Conservation (phyloP, 495 filamentous ascomycete species). For the Filosporella fistucella region DNA sequence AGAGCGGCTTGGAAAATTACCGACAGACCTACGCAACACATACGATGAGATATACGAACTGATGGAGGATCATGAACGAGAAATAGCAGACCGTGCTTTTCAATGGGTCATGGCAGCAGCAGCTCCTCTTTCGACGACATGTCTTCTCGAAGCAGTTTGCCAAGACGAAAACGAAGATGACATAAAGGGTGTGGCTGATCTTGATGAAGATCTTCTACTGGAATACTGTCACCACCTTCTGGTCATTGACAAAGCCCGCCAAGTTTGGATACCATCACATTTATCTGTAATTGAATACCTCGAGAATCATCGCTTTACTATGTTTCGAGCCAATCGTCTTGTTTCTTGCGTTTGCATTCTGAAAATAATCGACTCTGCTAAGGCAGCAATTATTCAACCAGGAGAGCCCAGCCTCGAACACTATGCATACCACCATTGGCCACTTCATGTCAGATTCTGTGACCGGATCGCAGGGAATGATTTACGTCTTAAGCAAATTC, state of each 20-base stretch:
- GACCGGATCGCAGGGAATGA: constrained; percentile 4
- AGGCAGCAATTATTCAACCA: no score
- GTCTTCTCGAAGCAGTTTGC: constrained; percentile 8
- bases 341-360: constrained; percentile 11
- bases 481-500: constrained; percentile 12
- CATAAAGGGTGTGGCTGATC: not conserved
- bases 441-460: constrained; percentile 22
- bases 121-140: constrained; percentile 19
- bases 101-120: constrained; percentile 31
- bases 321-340: constrained; percentile 11
- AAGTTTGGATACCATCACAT: constrained; percentile 21
- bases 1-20: constrained; percentile 30
- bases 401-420: no score
- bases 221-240: constrained; percentile 17
- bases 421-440: constrained; percentile 28
- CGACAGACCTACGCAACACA: constrained; percentile 24
- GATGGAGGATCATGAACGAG: constrained; percentile 22
- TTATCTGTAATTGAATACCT: constrained; percentile 23
- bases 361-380: not conserved
- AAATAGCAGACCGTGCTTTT: constrained; percentile 29
- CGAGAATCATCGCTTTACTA: constrained; percentile 10
- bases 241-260: constrained; percentile 8
- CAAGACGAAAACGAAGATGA: constrained; percentile 2
- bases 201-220: constrained; percentile 12
- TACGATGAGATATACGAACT: constrained; percentile 32